A percentile compares a stretch with the other conserved stretches of the same genome.
phyloP scores from a whole-genome alignment of 2,329 filamentous ascomycete species.

The Pseudogymnoascus sp. region DNA sequence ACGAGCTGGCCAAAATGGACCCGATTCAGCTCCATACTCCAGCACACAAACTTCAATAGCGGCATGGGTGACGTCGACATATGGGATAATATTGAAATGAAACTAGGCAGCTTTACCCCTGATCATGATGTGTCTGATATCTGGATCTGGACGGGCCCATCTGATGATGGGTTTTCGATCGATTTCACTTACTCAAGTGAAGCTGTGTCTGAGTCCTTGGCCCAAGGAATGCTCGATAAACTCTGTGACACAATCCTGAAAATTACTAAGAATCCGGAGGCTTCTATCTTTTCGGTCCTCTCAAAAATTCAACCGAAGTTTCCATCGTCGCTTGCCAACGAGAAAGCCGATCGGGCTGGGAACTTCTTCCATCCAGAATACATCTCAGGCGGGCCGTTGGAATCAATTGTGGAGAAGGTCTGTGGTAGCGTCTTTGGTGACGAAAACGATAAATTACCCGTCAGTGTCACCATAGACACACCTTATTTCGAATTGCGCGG shows the following conservation, averaged over 20 bases:
- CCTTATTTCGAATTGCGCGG: background rate
- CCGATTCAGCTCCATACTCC: slow-evolving; percentile 47
- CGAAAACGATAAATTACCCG: background rate
- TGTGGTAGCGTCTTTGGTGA: background rate
- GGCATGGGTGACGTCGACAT: background rate
- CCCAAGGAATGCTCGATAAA: background rate
- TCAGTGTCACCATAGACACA: background rate
- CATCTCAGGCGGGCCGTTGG: background rate
- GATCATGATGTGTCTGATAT: background rate
- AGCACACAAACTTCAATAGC: slow-evolving; percentile 36
- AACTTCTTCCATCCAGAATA: background rate
- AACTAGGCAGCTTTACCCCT: background rate
- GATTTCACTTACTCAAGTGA: background rate
- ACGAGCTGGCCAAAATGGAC: slow-evolving; percentile 34
- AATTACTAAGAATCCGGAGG: background rate
- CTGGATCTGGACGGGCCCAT: background rate
- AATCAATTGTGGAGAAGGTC: background rate
- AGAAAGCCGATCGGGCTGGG: too few species aligned
- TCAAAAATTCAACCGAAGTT: background rate
- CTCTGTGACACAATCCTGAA: background rate
- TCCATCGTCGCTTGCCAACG: too few species aligned
- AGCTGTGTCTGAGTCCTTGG: background rate
- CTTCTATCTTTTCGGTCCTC: background rate
- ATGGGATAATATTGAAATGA: background rate
- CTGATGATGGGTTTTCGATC: background rate